Base-by-base conservation (phyloP, 345 rosid genomes). In the Gossypium raimondii region DNA sequence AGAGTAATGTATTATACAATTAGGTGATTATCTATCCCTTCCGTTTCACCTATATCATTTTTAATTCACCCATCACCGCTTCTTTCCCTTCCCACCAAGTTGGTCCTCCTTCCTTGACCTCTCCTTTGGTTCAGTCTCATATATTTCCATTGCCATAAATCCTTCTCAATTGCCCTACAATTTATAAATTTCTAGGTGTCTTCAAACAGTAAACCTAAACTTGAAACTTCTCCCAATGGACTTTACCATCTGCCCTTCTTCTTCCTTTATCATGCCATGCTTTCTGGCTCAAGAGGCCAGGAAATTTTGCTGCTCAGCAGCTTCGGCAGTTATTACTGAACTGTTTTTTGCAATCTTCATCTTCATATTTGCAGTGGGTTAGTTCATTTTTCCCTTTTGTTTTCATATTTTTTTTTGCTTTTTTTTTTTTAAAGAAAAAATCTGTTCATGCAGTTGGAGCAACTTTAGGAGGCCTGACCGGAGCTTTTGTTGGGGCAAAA, bases 281-380 rank as follows among this genome's bases (percentile, higher is more conserved):
- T 53, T 73, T 18, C 11, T 51, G 17, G 57, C 52, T 29, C 78
- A 24, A 73, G 45, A 57, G 63, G 2, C 50, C 25, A 43, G 73
- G 62, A 62, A 73, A 56, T 47, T 57, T 20, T 59, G 76, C 75
- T 45, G 62, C 64, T 27, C 22, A 11, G 64, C 74, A 61, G 73
- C 72, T 78, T 79, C 59, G 6, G 64, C 75, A 4, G 10, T 52
- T 14, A 29, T 75, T 61, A 13, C 58, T 66, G 29, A 59, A 43
- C 67, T 83, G 64, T 51, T 77, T 43, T 79, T 51, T 18, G 78
- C 79, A 13, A 7, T 73, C 75, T 70, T 72, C 4, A 50, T 68
- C 5, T 56, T 70, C 41, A 57, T 80, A 43, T 81, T 83, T 27
- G 85, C 82, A 9, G 25, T 76, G 14, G 84, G 86, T 83, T 51